Base-by-base conservation (phyloP, 208 protist species). In the Leishmania aethiopica region DNA sequence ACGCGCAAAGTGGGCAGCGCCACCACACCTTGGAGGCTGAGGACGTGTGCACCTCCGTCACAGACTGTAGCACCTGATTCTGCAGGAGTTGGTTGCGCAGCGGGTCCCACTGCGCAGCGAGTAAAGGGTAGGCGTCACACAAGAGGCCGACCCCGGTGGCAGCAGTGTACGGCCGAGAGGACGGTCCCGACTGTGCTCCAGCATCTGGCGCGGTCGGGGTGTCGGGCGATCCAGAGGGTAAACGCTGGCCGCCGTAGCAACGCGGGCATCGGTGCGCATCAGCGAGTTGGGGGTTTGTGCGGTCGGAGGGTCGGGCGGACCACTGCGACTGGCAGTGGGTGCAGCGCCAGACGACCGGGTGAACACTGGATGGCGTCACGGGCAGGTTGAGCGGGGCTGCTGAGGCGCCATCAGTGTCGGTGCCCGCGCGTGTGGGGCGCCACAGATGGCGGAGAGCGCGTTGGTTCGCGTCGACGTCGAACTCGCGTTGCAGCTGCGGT, bases 51-150 rank as follows among this genome's bases (percentile, higher is more conserved):
- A 94, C 88, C 67, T 88, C 82, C 13, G 78, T 86, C 3, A 92
- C 82, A n/a, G 78, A 79, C 25, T 89, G 86, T 22, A 88, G 67
- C 7, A 95, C 93, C 28, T 75, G 77, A 78, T 92, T 95, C 32
- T 86, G 88, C 11, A 83, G 64, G 4, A 89, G 73, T 7, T 64
- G 60, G 75, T 96, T 96, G 45, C 91, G 91, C 64, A 75, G 60
- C 0, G 59, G 66, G 78, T 95, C 91, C 91, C 93, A 96, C 84
- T 96, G 91, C 22, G 90, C 88, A 0, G 93, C 93, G 0, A 96
- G 62, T 19, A 85, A 28, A 1, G 91, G 91, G 60, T 92, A 90
- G 15, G 57, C 79, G 1, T 89, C 86, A 37, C 87, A 81, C 25
- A 87, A 74, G 60, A 73, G 32, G 37, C 69, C 69, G 10, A 40